A percentile compares a stretch with the other conserved stretches of the same genome.
Evolutionary conservation across 2,329 filamentous ascomycete species (phyloP).

Genomic region (Neonectria punicea): DNA sequence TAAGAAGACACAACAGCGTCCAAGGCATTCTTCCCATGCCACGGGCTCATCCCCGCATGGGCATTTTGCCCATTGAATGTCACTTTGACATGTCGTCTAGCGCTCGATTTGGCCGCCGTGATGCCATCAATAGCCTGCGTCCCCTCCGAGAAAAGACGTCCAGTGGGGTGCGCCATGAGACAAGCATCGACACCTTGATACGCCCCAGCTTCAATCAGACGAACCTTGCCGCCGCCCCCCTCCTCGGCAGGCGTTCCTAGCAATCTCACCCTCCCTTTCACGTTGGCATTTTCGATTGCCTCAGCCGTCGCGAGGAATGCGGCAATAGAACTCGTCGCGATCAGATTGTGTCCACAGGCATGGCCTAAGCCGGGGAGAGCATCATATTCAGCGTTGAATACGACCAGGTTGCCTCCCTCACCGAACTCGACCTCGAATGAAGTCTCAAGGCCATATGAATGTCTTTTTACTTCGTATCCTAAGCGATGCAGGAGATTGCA

Average conservation of each 20-base stretch:
- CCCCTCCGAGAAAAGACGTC: conserved; percentile 7
- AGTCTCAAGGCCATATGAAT: conserved; percentile 55
- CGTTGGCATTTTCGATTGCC: conserved; percentile 3
- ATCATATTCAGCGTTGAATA: conserved; percentile 56
- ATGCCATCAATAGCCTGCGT: conserved; percentile 43
- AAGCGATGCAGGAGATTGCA: conserved; percentile 48
- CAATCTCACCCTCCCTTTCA: conserved; percentile 40
- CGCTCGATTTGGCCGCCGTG: conserved; percentile 56
- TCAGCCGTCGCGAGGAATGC: conserved; percentile 46
- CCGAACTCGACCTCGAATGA: conserved; percentile 55
- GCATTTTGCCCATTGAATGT: conserved; percentile 65
- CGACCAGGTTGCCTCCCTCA: conserved; percentile 51
- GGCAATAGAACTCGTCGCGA: conserved; percentile 59
- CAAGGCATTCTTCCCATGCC: conserved; percentile 69
- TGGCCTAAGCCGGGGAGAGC: conserved; percentile 62
- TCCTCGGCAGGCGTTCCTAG: conserved; percentile 66
- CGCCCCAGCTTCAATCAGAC: conserved; percentile 55
- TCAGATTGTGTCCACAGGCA: conserved; percentile 66
- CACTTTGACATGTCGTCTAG: conserved; percentile 61
- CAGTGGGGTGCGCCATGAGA: conserved; percentile 44
- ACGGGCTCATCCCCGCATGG: conserved; percentile 67
- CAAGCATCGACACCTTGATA: conserved; percentile 50
- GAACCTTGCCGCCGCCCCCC: conserved; percentile 62
- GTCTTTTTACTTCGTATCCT: conserved; percentile 51
- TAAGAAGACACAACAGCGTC: conserved; percentile 65